These are phyloP conservation scores for Talaromyces stipitatus DNA, from an alignment of 495 filamentous ascomycete genomes.

Conservation along the genomic window DNA sequence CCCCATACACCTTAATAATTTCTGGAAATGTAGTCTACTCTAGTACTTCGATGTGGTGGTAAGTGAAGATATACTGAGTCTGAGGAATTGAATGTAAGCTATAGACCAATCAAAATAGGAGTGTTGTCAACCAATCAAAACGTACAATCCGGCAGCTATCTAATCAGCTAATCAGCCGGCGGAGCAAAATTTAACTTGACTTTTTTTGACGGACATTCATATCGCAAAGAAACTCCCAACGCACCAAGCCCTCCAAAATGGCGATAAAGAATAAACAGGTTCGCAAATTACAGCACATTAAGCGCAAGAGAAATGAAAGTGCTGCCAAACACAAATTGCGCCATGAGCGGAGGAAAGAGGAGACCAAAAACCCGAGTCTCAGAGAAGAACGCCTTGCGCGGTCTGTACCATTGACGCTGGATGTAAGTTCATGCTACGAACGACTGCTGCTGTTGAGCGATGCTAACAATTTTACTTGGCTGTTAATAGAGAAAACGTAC, in stretches of 20 bases:
- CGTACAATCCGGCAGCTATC: no score
- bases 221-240: neutral
- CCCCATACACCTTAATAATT: no score
- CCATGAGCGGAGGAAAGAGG: constrained; percentile 71
- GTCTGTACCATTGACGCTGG: constrained; percentile 79
- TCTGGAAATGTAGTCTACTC: no score
- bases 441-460: neutral
- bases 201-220: neutral
- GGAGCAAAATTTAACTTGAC: no score
- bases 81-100: no score
- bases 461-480: neutral
- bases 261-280: constrained; percentile 58
- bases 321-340: constrained; percentile 66
- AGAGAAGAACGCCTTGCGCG: constrained; percentile 59
- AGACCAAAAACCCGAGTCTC: constrained; percentile 74
- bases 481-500: constrained; percentile 38
- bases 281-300: constrained; percentile 65
- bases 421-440: constrained; percentile 22
- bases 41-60: no score
- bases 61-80: no score
- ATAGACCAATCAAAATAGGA: no score
- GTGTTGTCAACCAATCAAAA: no score
- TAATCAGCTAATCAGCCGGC: neutral
- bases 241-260: neutral
- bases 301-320: constrained; percentile 67